Evolutionary conservation across 2,329 filamentous ascomycete genomes (phyloP).

Genomic region (Aspergillus flavus): DNA sequence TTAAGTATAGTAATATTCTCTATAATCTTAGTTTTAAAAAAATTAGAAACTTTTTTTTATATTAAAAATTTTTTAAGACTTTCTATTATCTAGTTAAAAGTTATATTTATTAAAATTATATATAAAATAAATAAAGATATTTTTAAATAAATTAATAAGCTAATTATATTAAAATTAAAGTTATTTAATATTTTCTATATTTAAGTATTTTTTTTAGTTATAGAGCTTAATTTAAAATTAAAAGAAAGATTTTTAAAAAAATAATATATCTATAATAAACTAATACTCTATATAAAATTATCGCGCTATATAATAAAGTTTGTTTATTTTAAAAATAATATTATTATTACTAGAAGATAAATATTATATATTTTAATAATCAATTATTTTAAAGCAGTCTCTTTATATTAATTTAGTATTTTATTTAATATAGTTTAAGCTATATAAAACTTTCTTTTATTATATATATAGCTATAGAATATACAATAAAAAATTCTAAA

Average conservation of each 20-base stretch:
- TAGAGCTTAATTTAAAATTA: not conserved
- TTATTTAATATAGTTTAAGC: not conserved
- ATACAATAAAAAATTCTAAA: not conserved
- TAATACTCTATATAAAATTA: not conserved
- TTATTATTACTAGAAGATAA: not conserved
- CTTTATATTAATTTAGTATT: not conserved
- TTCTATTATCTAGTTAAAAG: not conserved
- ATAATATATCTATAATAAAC: not conserved
- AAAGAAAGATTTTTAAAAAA: not conserved
- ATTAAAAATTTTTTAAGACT: not conserved
- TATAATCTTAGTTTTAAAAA: not conserved
- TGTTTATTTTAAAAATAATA: not conserved
- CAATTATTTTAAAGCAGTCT: not conserved
- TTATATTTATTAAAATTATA: not conserved
- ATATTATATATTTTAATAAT: not conserved
- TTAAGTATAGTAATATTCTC: not conserved
- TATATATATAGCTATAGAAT: not conserved
- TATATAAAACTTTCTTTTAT: not conserved
- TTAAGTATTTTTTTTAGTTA: not conserved
- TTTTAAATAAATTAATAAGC: not conserved
- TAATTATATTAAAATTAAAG: not conserved
- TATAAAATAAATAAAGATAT: not conserved
- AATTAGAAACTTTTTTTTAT: not conserved
- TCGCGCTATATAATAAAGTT: not conserved
- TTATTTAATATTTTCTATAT: not conserved